Percentiles rank a stretch among this genome's conserved stretches.
Evolutionary conservation across 2,329 filamentous ascomycete species (phyloP).

Genomic region (Penicillium oxalicum): DNA sequence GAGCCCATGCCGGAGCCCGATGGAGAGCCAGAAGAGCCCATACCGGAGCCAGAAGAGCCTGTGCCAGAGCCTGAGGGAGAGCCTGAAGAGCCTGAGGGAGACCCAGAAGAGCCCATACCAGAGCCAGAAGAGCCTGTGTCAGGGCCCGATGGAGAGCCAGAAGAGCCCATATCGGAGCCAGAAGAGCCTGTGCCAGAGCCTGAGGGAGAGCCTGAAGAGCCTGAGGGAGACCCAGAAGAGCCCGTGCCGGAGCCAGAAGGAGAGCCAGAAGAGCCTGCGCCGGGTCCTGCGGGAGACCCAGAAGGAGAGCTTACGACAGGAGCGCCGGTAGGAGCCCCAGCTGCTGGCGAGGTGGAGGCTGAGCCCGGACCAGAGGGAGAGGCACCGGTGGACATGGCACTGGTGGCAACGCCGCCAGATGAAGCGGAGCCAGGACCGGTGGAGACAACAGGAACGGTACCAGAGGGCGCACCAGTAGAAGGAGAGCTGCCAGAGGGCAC

Average conservation of each 20-base stretch:
- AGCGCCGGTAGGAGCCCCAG: not conserved
- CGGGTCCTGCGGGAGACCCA: not conserved
- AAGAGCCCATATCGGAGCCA: not conserved
- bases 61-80: not conserved
- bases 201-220: not conserved
- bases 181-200: not conserved
- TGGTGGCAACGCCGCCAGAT: no score
- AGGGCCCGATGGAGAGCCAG: not conserved
- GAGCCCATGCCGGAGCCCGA: not conserved
- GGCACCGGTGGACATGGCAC: not conserved
- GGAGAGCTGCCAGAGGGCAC: not conserved
- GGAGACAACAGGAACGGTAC: not conserved
- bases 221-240: not conserved
- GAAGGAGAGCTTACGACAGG: not conserved
- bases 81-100: not conserved
- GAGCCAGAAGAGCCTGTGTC: conserved; percentile 3
- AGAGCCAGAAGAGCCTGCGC: not conserved
- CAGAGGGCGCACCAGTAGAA: not conserved
- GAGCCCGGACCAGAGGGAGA: not conserved
- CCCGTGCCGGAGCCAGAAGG: conserved; percentile 1
- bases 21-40: not conserved
- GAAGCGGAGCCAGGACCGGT: no score
- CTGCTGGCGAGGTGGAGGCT: not conserved
- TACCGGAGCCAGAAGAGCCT: conserved; percentile 1
- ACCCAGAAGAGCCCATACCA: not conserved